Evolutionary conservation across 495 filamentous ascomycete species (phyloP).

Genomic region (Podospora tetraspora): DNA sequence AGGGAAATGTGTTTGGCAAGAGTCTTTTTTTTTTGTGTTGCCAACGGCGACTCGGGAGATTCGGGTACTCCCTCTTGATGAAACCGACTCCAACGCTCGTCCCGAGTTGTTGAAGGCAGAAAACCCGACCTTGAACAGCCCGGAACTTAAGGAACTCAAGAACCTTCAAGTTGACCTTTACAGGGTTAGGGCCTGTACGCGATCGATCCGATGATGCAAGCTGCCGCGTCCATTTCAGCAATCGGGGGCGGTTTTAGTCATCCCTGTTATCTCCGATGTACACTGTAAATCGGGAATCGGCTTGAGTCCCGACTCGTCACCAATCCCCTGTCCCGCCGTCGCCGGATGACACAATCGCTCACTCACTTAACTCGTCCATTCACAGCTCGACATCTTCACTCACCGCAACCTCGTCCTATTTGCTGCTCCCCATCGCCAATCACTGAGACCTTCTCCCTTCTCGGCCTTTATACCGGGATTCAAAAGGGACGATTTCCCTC

Average conservation of each 20-base stretch:
- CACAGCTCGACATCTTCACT: background rate
- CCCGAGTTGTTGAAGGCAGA: background rate
- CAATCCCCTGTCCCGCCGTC: slow-evolving; percentile 1
- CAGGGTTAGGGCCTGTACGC: background rate
- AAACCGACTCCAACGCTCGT: no score
- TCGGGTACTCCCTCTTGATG: no score
- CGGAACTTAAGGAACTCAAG: no score
- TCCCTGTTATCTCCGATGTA: background rate
- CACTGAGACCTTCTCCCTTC: background rate
- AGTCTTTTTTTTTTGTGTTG: no score
- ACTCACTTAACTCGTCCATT: background rate
- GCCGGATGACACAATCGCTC: slow-evolving; percentile 25
- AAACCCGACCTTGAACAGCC: background rate
- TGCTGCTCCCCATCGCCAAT: background rate
- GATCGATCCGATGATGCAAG: background rate
- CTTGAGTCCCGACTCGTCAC: slow-evolving; percentile 1
- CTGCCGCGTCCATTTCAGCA: background rate
- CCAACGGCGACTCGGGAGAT: no score
- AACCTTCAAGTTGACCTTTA: background rate
- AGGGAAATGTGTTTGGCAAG: background rate
- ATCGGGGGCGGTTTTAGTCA: background rate
- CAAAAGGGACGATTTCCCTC: background rate
- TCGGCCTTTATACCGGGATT: background rate
- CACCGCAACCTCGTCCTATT: background rate
- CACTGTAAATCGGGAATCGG: background rate